These are phyloP conservation scores for Daldinia vernicosa DNA, from an alignment of 495 filamentous ascomycete genomes.

Conservation along the genomic window DNA sequence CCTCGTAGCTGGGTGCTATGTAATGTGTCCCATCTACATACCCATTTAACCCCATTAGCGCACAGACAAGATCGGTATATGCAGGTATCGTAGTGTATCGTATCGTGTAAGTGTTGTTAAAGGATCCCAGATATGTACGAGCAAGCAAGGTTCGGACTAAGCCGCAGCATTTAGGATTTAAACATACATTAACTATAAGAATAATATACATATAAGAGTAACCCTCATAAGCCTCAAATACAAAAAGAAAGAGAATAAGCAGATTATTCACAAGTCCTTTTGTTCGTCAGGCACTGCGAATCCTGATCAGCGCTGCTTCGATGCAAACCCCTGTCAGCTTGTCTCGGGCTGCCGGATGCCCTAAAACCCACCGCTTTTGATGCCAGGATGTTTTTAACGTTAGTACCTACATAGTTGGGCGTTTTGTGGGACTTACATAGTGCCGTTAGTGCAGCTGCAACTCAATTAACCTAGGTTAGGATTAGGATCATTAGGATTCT, in stretches of 20 bases:
- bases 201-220: constrained; percentile 5
- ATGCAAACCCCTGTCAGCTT: constrained; percentile 28
- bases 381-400: background rate
- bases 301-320: constrained; percentile 30
- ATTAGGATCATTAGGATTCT: background rate
- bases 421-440: constrained; percentile 13
- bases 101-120: background rate
- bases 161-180: background rate
- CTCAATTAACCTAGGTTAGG: constrained; percentile 21
- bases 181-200: too few species aligned
- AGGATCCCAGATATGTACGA: background rate
- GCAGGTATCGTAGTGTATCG: background rate
- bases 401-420: background rate
- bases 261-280: background rate
- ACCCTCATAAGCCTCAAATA: background rate
- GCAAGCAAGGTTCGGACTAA: background rate
- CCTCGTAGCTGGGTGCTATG: background rate
- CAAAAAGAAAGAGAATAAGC: background rate
- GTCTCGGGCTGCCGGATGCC: constrained; percentile 28
- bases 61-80: constrained; percentile 11
- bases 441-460: constrained; percentile 19
- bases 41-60: constrained; percentile 2
- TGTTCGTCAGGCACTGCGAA: constrained; percentile 10
- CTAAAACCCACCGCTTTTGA: constrained; percentile 10
- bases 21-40: background rate